Conservation (phyloP, 306 rosid genomes). For the Casuarina equisetifolia region DNA sequence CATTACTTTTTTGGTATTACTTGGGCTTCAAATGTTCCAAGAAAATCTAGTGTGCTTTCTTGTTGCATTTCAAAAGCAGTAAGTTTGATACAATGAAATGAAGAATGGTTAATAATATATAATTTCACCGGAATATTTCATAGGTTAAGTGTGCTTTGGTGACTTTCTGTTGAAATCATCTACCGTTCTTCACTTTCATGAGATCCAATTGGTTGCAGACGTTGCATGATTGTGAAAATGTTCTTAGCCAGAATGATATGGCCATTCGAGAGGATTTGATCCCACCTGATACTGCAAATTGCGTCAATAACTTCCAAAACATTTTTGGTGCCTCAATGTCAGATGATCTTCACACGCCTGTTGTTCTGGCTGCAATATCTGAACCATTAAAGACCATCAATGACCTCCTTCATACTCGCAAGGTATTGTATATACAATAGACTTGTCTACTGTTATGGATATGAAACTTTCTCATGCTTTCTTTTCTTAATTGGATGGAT, state of each 20-base stretch:
- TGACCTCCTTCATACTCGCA: slow-evolving; percentile 82
- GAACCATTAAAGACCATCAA: slow-evolving; percentile 84
- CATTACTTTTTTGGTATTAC: neutral
- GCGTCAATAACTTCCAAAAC: slow-evolving; percentile 50
- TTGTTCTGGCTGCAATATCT: slow-evolving; percentile 74
- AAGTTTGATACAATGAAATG: neutral
- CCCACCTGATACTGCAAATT: slow-evolving; percentile 51
- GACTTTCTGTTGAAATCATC: neutral
- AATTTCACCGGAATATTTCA: neutral
- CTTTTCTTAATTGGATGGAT: neutral
- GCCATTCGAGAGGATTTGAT: slow-evolving; percentile 50
- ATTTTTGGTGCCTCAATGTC: slow-evolving; percentile 77
- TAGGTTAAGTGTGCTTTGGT: neutral
- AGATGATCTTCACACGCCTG: slow-evolving; percentile 90
- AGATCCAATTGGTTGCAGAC: slow-evolving; percentile 58
- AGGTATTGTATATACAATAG: slow-evolving; percentile 45
- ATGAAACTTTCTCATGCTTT: neutral
- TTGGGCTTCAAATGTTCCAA: neutral
- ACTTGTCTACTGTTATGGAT: neutral
- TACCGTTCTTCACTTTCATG: slow-evolving; percentile 20
- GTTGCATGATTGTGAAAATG: slow-evolving; percentile 73
- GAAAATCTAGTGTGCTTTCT: neutral
- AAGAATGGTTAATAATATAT: neutral
- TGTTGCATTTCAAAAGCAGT: neutral
- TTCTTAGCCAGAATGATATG: slow-evolving; percentile 57